Evolutionary conservation across 1,139 yeast genomes (phyloP).

Genomic region (Magnusiomyces suaveolens): DNA sequence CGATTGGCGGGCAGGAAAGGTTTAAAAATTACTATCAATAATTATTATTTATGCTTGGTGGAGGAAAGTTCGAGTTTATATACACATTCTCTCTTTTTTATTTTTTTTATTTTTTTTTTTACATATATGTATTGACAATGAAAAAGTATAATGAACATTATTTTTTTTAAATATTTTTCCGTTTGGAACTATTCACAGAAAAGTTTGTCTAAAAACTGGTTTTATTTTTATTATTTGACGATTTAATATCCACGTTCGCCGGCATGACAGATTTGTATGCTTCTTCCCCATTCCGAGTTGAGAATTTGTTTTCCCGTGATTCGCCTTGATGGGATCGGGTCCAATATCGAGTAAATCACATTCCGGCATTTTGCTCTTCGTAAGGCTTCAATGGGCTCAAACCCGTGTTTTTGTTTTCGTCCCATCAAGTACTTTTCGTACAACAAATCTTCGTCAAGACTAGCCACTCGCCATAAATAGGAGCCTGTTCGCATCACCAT

Average conservation of each 20-base stretch:
- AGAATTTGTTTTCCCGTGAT: constrained; percentile 81
- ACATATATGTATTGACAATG: too few species aligned
- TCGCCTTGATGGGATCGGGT: constrained; percentile 78
- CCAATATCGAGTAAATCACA: constrained; percentile 83
- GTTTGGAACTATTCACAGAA: too few species aligned
- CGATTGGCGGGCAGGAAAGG: too few species aligned
- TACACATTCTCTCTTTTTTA: too few species aligned
- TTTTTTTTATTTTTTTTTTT: too few species aligned
- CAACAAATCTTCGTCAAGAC: constrained; percentile 63
- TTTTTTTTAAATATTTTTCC: too few species aligned
- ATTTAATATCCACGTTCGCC: constrained; percentile 38
- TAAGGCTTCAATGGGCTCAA: constrained; percentile 77
- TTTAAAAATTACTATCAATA: too few species aligned
- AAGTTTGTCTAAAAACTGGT: too few species aligned
- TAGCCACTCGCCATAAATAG: constrained; percentile 84
- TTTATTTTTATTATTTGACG: too few species aligned
- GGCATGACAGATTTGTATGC: constrained; percentile 66
- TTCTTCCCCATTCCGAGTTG: constrained; percentile 94
- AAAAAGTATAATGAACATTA: too few species aligned
- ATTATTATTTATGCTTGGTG: too few species aligned
- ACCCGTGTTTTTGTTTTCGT: constrained; percentile 73
- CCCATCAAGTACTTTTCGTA: constrained; percentile 63
- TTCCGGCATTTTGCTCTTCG: constrained; percentile 78
- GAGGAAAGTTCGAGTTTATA: too few species aligned
- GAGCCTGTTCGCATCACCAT: constrained; percentile 98